Evolutionary conservation across 2,329 filamentous ascomycete genomes (phyloP).

Genomic region (Alternaria sp.): DNA sequence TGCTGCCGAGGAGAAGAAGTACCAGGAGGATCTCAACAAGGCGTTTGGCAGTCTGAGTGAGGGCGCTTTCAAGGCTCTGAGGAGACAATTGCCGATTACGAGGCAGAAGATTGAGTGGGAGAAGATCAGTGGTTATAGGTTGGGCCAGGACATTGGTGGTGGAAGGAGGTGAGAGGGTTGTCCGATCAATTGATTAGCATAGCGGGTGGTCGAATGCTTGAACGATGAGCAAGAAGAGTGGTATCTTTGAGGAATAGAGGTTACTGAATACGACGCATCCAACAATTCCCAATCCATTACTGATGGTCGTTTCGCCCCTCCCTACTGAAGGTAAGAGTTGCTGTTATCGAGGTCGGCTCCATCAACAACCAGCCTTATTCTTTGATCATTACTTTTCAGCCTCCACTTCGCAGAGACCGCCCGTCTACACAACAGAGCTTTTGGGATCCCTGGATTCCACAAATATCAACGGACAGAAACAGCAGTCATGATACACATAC

Average conservation of each 20-base stretch:
- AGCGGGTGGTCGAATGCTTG: not conserved
- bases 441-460: no score
- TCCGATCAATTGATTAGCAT: not conserved
- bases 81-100: slow-evolving; percentile 93
- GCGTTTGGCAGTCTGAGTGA: slow-evolving; percentile 90
- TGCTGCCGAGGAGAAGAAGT: slow-evolving; percentile 82
- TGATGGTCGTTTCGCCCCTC: not conserved
- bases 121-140: slow-evolving; percentile 89
- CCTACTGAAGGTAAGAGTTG: no score
- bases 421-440: no score
- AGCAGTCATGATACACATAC: no score
- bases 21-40: slow-evolving; percentile 94
- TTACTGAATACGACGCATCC: not conserved
- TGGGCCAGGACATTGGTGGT: slow-evolving; percentile 63
- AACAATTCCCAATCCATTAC: not conserved
- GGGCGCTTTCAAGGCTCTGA: slow-evolving; percentile 91
- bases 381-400: no score
- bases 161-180: slow-evolving; percentile 42
- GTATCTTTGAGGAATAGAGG: not conserved
- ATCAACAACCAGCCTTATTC: no score
- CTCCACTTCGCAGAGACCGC: no score
- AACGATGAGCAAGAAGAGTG: not conserved
- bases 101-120: slow-evolving; percentile 99
- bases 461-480: no score
- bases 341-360: no score